These are phyloP conservation scores for Pseudogymnoascus sp. DNA, from an alignment of 2,329 filamentous ascomycete species.

Conservation along the genomic window DNA sequence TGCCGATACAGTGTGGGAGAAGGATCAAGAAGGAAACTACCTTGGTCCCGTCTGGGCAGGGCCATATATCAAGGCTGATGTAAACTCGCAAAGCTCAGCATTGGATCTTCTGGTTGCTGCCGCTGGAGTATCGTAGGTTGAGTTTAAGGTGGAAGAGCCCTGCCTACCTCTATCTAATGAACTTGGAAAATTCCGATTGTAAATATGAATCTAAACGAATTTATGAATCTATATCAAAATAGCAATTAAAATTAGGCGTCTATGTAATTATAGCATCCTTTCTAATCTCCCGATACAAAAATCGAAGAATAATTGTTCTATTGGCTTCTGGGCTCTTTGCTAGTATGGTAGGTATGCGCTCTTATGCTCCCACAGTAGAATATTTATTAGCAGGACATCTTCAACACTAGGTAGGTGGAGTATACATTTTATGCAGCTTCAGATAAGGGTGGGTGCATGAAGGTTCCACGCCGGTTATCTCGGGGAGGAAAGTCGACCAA, in stretches of 20 bases:
- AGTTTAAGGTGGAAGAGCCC: neutral
- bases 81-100: constrained; percentile 55
- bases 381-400: too few species aligned
- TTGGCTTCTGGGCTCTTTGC: neutral
- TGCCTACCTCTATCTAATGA: neutral
- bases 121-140: constrained; percentile 15
- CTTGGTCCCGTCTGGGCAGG: constrained; percentile 60
- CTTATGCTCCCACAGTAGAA: too few species aligned
- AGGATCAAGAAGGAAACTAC: constrained; percentile 43
- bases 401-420: neutral
- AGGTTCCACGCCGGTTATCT: neutral
- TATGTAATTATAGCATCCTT: too few species aligned
- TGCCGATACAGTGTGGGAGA: constrained; percentile 56
- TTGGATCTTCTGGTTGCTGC: constrained; percentile 61
- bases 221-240: neutral
- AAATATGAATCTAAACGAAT: neutral
- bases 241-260: neutral
- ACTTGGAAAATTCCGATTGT: neutral
- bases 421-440: neutral
- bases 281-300: too few species aligned
- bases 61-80: constrained; percentile 44
- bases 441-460: neutral
- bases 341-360: too few species aligned
- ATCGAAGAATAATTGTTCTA: neutral
- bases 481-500: neutral